Evolutionary conservation across 2,329 filamentous ascomycete genomes (phyloP).

Genomic region (Aspergillus versicolor): DNA sequence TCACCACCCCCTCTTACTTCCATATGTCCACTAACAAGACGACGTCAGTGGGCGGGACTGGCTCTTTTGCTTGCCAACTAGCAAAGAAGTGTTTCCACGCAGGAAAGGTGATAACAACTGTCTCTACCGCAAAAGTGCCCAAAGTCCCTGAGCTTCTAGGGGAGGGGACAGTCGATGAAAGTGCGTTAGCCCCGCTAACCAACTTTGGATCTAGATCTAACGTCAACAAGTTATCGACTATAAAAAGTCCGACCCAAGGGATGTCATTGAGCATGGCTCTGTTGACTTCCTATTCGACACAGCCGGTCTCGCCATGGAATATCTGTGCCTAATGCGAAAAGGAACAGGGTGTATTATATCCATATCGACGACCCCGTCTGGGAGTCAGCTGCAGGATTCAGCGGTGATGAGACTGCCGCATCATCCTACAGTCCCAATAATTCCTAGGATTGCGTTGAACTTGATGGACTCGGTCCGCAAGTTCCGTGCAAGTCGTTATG

Average conservation of each 20-base stretch:
- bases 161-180: constrained; percentile 48
- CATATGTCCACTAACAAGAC: background rate
- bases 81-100: constrained; percentile 53
- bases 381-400: constrained; percentile 33
- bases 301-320: constrained; percentile 40
- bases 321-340: constrained; percentile 46
- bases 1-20: background rate
- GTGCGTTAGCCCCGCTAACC: constrained; percentile 12
- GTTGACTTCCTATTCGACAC: constrained; percentile 54
- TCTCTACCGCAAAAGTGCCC: constrained; percentile 53
- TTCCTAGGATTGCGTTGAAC: constrained; percentile 28
- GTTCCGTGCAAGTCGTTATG: constrained; percentile 38
- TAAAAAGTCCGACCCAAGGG: constrained; percentile 40
- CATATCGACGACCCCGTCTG: constrained; percentile 38
- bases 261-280: constrained; percentile 43
- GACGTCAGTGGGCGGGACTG: constrained; percentile 46
- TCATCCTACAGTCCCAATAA: background rate
- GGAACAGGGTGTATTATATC: constrained; percentile 32
- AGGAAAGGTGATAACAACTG: constrained; percentile 50
- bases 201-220: too few relatives aligned
- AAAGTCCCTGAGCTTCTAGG: constrained; percentile 46
- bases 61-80: constrained; percentile 49
- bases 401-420: constrained; percentile 23
- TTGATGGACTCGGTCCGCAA: constrained; percentile 24
- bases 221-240: constrained; percentile 50